A percentile compares a stretch with the other conserved stretches of the same genome.
phyloP scores from a whole-genome alignment of 371 early-diverging fungal genomes.

The Thermomucor indicae-seudaticae region DNA sequence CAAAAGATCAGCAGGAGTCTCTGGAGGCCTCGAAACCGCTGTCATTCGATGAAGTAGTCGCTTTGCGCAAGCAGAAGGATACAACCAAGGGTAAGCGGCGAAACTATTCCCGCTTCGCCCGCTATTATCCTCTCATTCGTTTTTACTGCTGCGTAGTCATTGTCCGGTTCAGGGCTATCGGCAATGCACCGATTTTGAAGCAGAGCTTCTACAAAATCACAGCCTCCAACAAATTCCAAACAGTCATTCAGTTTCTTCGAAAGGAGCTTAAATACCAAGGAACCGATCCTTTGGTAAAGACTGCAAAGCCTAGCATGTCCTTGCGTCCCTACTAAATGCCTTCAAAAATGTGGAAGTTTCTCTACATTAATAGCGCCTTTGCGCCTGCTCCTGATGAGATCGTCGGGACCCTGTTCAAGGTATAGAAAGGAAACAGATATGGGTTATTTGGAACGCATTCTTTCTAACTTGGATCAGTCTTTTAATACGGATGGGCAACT shows the following conservation, averaged over 20 bases:
- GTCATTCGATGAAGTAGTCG: constrained; percentile 24
- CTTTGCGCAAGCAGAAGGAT: constrained; percentile 38
- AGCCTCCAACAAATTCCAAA: constrained; percentile 76
- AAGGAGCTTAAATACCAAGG: constrained; percentile 77
- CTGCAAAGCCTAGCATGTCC: too few relatives aligned
- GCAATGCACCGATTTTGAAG: constrained; percentile 91
- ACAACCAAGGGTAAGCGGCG: constrained; percentile 38
- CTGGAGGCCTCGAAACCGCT: neutral
- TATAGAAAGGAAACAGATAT: constrained; percentile 22
- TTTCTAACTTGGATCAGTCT: constrained; percentile 41
- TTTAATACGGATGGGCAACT: constrained; percentile 79
- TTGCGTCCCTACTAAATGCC: too few relatives aligned
- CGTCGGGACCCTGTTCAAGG: constrained; percentile 77
- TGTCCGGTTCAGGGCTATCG: constrained; percentile 82
- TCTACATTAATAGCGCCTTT: constrained; percentile 92
- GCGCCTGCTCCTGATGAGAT: constrained; percentile 93
- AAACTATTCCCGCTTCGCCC: neutral
- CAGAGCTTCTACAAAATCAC: constrained; percentile 81
- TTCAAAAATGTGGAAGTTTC: constrained; percentile 60
- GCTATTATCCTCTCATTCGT: neutral
- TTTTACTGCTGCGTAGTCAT: constrained; percentile 57
- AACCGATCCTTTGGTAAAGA: constrained; percentile 75
- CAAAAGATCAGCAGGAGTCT: neutral
- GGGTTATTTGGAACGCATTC: neutral
- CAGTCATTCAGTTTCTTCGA: constrained; percentile 79